Evolutionary conservation across 805 yeast genomes (phyloP).

Genomic region (Metschnikowia aberdeeniae): DNA sequence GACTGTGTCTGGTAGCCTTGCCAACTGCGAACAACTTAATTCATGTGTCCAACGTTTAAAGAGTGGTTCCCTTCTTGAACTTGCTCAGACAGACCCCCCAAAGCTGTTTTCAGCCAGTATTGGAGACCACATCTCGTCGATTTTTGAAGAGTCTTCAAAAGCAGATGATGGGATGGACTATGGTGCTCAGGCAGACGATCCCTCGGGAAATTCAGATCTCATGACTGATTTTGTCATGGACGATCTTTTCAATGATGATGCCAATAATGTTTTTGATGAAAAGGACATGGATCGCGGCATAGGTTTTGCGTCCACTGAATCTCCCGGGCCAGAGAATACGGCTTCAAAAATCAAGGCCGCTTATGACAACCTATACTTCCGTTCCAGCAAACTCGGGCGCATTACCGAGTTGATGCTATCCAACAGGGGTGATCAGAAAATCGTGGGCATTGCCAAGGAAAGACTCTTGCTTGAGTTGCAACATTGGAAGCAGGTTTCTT

Average conservation of each 20-base stretch:
- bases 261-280: conserved; percentile 15
- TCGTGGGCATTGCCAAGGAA: neutral
- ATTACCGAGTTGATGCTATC: neutral
- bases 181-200: neutral
- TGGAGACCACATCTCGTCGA: conserved; percentile 14
- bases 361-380: neutral
- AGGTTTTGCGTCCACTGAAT: neutral
- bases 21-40: conserved; percentile 2
- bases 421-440: neutral
- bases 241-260: conserved; percentile 17
- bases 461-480: neutral
- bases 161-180: neutral
- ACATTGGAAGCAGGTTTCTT: neutral
- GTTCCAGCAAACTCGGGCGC: conserved; percentile 1
- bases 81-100: neutral
- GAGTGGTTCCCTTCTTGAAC: neutral
- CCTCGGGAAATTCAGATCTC: conserved; percentile 5
- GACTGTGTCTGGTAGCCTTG: conserved; percentile 5
- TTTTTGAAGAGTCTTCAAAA: conserved; percentile 11
- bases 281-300: conserved; percentile 1
- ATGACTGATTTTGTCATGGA: conserved; percentile 18
- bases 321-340: neutral
- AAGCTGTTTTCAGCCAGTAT: conserved; percentile 8
- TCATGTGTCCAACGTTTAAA: neutral
- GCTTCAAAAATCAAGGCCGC: neutral